phyloP scores from a whole-genome alignment of 495 filamentous ascomycete genomes.

The Aspergillus funiculosus region DNA sequence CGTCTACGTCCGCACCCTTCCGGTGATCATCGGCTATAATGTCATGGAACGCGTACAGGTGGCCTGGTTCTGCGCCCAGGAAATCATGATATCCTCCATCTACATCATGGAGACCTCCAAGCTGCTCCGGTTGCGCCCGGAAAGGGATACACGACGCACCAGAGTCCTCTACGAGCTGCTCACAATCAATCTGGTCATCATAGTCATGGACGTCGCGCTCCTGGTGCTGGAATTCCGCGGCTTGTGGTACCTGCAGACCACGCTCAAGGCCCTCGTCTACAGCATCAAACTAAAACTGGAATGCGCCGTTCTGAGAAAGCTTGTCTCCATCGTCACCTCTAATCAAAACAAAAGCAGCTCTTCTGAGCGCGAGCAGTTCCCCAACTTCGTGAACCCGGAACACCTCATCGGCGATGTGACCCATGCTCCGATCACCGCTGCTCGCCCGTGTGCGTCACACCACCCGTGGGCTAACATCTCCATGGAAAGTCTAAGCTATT shows the following conservation, averaged over 20 bases:
- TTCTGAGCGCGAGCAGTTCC: slow-evolving; percentile 32
- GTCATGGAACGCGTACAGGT: slow-evolving; percentile 56
- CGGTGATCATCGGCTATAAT: slow-evolving; percentile 42
- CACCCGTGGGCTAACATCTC: slow-evolving; percentile 31
- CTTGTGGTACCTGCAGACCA: slow-evolving; percentile 49
- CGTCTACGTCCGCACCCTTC: slow-evolving; percentile 20
- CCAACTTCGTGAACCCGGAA: slow-evolving; percentile 36
- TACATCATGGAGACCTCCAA: slow-evolving; percentile 51
- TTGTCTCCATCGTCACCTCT: slow-evolving; percentile 34
- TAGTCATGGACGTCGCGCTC: slow-evolving; percentile 49
- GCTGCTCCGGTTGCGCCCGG: slow-evolving; percentile 37
- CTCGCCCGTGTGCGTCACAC: slow-evolving; percentile 9
- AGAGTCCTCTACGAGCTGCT: slow-evolving; percentile 49
- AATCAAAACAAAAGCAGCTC: slow-evolving; percentile 31
- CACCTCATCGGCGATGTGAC: slow-evolving; percentile 36
- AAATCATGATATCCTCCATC: slow-evolving; percentile 50
- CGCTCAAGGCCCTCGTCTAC: slow-evolving; percentile 53
- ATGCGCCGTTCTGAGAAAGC: slow-evolving; percentile 49
- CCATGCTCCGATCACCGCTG: slow-evolving; percentile 25
- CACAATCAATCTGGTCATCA: slow-evolving; percentile 51
- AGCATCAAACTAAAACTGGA: slow-evolving; percentile 60
- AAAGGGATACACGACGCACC: slow-evolving; percentile 35
- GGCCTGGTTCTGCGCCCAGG: slow-evolving; percentile 54
- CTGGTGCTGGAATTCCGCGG: slow-evolving; percentile 50
- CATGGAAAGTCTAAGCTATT: slow-evolving; percentile 29